Base-by-base conservation (phyloP, 352 stramenopile genomes). In the Pseudoperonospora humuli region DNA sequence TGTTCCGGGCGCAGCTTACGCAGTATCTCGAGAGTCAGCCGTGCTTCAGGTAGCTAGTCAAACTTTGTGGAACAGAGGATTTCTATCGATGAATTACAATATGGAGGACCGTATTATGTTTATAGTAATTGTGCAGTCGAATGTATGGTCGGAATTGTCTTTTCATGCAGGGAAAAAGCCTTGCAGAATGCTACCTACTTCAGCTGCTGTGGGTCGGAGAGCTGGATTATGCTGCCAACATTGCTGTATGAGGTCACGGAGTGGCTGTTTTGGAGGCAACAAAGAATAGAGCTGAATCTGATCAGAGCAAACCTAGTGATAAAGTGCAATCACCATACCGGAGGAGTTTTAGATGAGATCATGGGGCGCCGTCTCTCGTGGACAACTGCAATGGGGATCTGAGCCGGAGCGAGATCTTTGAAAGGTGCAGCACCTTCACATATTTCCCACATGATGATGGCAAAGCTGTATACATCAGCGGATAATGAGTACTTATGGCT, bases 391-490 rank as follows among this genome's bases (percentile, higher is more conserved):
- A 87, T 71, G 3, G 75, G 69, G 1, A 91, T 64, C 27, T 77
- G 60, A 14, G 57, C 57, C 3, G 71, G 75, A 0, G 67, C 33
- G 9, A 87, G 20, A 35, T 77, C 70, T 2, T 65, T 70, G 42
- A 88, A 91, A 7, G 78, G 78, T 1, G 75, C 61, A 2, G 73
- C 38, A 0, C 35, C 48, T 38, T 88, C 78, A 27, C 78, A 87
- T 17, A 91, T 87, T 45, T 91, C 78, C 75, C 78, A 91, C n/a
- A n/a, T n/a, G n/a, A n/a, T n/a, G n/a, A n/a, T n/a, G n/a, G n/a
- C n/a, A n/a, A n/a, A n/a, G n/a, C n/a, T 88, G 70, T 91, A 88
- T 38, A 91, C 70, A 23, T 91, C 74, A 0, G 74, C 75, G 17
- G 70, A 72, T 1, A 88, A 52, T 2, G 75, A 87, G 40, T 91